Base-by-base conservation (phyloP, 1,284 basidiomycete species). In the Moniliella sp. region DNA sequence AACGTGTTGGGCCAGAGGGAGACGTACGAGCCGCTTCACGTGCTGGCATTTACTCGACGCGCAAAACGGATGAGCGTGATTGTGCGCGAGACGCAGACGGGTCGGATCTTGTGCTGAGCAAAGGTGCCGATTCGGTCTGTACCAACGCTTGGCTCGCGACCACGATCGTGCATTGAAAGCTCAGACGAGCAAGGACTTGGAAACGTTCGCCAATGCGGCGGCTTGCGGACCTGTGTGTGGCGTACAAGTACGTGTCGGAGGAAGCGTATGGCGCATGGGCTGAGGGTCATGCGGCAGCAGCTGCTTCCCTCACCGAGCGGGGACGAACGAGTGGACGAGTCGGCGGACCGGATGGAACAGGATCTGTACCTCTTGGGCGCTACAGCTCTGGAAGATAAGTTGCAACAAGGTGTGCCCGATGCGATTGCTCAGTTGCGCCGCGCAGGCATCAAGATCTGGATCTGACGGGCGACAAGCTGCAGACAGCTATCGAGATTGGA, bases 371-470 rank as follows among this genome's bases (percentile, higher is more conserved):
- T 97, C 33, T 67, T 97, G 3, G 86, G 88, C 1, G 88, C 86
- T 2, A 94, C 88, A 0, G 86, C 86, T 2, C 63, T 97, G 32
- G 86, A 97, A 62, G 88, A 94, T 62, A 93, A 93, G 66, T 64
- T 94, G 41, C 88, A 97, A 61, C 82, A 79, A 48, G 86, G 88
- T 16, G 86, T 97, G 1, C 88, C 88, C 0, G 84, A 91, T 39
- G 78, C 88, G 0, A 94, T 97, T 46, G 82, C 83, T 47, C 78
- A 70, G 37, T 66, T 97, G 12, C 86, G 93, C 55, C 67, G 71
- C 26, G 88, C 86, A 0, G 86, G 86, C 5, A 93, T 97, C 67
- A 94, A 93, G 64, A 64, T 97, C 2, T 97, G 88, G 86, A 83
- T 86, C 57, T 86, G 35, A 86, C 81, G 18, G 84, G 84, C 30